Base-by-base conservation (phyloP, 2,329 filamentous ascomycete species). In the Rugonectria rugulosa region DNA sequence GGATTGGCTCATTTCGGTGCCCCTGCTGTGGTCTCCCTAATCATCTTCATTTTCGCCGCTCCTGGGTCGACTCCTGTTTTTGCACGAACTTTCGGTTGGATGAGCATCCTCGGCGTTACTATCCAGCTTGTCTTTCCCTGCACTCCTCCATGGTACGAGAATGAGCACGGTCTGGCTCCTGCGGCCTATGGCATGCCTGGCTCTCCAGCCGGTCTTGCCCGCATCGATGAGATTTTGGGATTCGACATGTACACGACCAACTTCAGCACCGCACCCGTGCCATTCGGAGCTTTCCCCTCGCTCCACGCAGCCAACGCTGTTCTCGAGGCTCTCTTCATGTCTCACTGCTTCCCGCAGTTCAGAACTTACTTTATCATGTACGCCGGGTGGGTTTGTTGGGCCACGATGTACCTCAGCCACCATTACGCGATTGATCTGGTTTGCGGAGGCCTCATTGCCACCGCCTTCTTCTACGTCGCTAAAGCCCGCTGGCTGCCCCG, bases 101-200 rank as follows among this genome's bases (percentile, higher is more conserved):
- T 97, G 86, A 95, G 92, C 76, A 85, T 97, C 61, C 80, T 88
- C 11, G 94, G 92, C 48, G 94, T 97, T 53, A 85, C 88, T 26
- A 93, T 96, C 62, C 93, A 97, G 77, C 82, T 97, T 49, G 75
- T 92, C 59, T 96, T 97, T 76, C 94, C 94, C 2, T 97, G 94
- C 79, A 95, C 93, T 20, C 91, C 94, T 21, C 94, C 94, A 2
- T 98, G 94, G 94, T 98, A 97, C 70, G 94, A 97, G 81, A 96
- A 95, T 74, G 82, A 90, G 68, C 92, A 97, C 73, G 94, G 94
- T 14, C 80, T 97, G 46, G 91, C 91, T 24, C 93, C 94, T 3
- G 94, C 94, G 43, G 92, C 95, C 67, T 97, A 97, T 76, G 90
- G 90, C 41, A 96, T 98, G 82, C 81, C 85, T 38, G 94, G 94